Conservation (phyloP, 768 basidiomycete species). For the Leccinellum albellum region DNA sequence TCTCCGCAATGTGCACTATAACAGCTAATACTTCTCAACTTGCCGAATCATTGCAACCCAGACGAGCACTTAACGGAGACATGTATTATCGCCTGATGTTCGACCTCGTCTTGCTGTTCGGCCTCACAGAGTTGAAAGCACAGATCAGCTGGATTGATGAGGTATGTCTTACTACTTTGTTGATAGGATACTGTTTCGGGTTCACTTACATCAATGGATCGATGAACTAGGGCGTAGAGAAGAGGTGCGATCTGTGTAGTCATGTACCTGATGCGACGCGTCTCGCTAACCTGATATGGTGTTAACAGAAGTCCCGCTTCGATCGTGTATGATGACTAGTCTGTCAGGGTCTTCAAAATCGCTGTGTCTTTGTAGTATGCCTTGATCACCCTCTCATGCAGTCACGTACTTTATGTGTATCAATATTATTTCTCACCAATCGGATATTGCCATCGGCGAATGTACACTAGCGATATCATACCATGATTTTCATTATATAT, state of each 20-base stretch:
- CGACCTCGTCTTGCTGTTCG: conserved; percentile 38
- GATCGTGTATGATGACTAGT: conserved; percentile 19
- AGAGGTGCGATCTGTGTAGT: conserved; percentile 3
- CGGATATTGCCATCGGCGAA: neutral
- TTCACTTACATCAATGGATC: neutral
- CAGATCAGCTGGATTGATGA: conserved; percentile 40
- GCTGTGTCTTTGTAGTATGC: neutral
- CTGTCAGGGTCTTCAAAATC: neutral
- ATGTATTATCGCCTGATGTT: conserved; percentile 20
- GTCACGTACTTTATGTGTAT: neutral
- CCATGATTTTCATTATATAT: too few species aligned
- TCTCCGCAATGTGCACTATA: conserved; percentile 11
- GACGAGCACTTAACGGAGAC: neutral
- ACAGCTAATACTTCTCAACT: conserved; percentile 8
- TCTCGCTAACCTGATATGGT: neutral
- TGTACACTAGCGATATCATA: too few species aligned
- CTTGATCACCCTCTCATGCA: neutral
- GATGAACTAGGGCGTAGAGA: conserved; percentile 13
- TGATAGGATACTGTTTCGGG: too few species aligned
- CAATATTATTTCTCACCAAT: neutral
- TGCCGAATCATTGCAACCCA: neutral
- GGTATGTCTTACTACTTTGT: conserved; percentile 3
- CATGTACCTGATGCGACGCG: neutral
- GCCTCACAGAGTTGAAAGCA: conserved; percentile 43
- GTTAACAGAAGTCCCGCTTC: conserved; percentile 19